A percentile compares a stretch with the other conserved stretches of the same genome.
Evolutionary conservation across 2,329 filamentous ascomycete genomes (phyloP).

Genomic region (Aspergillus puulaauensis): DNA sequence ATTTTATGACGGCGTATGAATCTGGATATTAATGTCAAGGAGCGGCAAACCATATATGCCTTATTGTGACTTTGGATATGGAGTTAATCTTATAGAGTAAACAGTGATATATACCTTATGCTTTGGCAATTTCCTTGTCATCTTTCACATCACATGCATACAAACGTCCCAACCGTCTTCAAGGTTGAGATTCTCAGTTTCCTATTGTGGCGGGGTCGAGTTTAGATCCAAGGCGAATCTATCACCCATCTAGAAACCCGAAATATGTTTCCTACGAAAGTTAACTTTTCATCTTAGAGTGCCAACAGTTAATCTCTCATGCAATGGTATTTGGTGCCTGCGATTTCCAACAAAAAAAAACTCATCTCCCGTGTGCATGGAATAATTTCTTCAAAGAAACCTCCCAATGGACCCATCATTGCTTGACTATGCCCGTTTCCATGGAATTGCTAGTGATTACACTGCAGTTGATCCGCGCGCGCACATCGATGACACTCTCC

Average conservation of each 20-base stretch:
- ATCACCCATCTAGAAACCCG: not conserved
- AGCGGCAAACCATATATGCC: not conserved
- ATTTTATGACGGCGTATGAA: slow-evolving; percentile 10
- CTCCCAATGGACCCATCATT: slow-evolving; percentile 33
- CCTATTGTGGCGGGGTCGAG: not conserved
- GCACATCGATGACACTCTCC: slow-evolving; percentile 15
- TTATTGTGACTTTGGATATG: not conserved
- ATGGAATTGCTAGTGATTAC: slow-evolving; percentile 44
- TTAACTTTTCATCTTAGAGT: not conserved
- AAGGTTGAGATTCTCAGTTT: not conserved
- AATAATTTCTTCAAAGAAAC: not conserved
- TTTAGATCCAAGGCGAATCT: not conserved
- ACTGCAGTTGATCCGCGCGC: slow-evolving; percentile 26
- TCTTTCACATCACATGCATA: not conserved
- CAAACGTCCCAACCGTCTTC: not conserved
- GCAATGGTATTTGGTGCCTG: not conserved
- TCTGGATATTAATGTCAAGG: slow-evolving; percentile 1
- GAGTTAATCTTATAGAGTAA: slow-evolving; percentile 6
- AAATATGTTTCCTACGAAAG: not conserved
- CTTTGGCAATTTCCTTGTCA: not conserved
- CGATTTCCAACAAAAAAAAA: not conserved
- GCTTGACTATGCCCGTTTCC: slow-evolving; percentile 49
- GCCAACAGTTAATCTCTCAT: not conserved
- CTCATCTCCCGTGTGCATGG: not conserved
- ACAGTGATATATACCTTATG: not conserved